A percentile compares a stretch with the other conserved stretches of the same genome.
Conservation (phyloP, 305 asterid genomes). For the Ajuga reptans region DNA sequence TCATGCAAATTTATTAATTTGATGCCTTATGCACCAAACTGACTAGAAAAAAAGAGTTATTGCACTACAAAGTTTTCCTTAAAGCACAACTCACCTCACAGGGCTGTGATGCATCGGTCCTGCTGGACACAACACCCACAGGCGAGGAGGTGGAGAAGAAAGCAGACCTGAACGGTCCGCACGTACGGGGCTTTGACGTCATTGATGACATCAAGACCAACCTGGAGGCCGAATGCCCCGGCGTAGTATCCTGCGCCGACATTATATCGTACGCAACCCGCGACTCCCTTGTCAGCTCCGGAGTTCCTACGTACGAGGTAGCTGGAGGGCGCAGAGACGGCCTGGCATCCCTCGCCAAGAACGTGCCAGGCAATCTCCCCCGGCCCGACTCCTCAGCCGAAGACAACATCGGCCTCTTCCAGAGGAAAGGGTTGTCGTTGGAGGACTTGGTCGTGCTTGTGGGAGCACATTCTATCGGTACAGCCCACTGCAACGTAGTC, state of each 20-base stretch:
- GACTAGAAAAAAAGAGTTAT: no score
- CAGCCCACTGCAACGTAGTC: constrained; percentile 40
- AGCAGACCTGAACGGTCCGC: constrained; percentile 35
- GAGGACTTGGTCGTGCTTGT: constrained; percentile 47
- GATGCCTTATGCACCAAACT: no score
- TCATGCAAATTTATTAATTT: no score
- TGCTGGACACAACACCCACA: constrained; percentile 41
- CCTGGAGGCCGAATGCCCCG: constrained; percentile 49
- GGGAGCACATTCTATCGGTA: constrained; percentile 60
- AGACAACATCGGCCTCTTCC: constrained; percentile 19
- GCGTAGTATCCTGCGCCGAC: constrained; percentile 58
- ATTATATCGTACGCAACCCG: constrained; percentile 43
- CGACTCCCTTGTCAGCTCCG: constrained; percentile 41
- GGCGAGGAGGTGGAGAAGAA: constrained; percentile 45
- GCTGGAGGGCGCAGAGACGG: constrained; percentile 49
- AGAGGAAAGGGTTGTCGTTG: constrained; percentile 33
- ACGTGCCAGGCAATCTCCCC: constrained; percentile 29
- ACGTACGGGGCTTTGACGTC: constrained; percentile 35
- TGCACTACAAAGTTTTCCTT: no score
- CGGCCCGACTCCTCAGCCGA: constrained; percentile 27
- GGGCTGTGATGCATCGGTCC: constrained; percentile 65
- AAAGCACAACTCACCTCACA: background rate
- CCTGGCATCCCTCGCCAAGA: constrained; percentile 33
- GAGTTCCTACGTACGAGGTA: constrained; percentile 34
- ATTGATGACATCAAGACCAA: constrained; percentile 38